A percentile compares a stretch with the other conserved stretches of the same genome.
Conservation (phyloP, 352 stramenopile genomes). For the Peronosclerospora sorghi region DNA sequence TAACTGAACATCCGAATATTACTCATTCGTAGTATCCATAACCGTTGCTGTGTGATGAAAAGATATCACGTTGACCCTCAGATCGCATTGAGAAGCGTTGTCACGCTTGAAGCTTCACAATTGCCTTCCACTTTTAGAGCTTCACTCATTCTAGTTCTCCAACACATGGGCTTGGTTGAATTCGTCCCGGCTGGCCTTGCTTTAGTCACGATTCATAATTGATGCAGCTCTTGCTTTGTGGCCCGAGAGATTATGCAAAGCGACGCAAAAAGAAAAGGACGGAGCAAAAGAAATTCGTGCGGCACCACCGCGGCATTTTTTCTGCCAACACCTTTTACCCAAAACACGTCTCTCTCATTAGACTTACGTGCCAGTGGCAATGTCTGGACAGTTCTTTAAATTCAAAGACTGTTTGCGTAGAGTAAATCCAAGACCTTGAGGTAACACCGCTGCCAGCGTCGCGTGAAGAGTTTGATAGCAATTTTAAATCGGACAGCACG, state of each 20-base stretch:
- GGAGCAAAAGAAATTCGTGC: slow-evolving; percentile 58
- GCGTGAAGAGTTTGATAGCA: slow-evolving; percentile 40
- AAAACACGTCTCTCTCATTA: slow-evolving; percentile 31
- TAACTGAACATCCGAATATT: slow-evolving; percentile 3
- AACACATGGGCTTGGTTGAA: too few relatives aligned
- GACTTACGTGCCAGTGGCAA: not conserved
- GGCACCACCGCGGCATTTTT: slow-evolving; percentile 52
- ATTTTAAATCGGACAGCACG: slow-evolving; percentile 10
- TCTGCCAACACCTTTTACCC: slow-evolving; percentile 68
- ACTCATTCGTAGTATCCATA: slow-evolving; percentile 9
- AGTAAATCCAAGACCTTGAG: slow-evolving; percentile 31
- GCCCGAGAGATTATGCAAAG: slow-evolving; percentile 73
- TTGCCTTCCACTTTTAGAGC: too few relatives aligned
- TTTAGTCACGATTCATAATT: slow-evolving; percentile 18
- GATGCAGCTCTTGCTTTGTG: slow-evolving; percentile 40
- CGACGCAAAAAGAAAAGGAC: slow-evolving; percentile 66
- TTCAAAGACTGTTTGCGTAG: slow-evolving; percentile 7
- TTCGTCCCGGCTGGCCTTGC: too few relatives aligned
- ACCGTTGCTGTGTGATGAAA: slow-evolving; percentile 3
- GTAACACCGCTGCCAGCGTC: slow-evolving; percentile 22
- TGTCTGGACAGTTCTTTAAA: too few relatives aligned
- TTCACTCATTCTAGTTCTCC: too few relatives aligned
- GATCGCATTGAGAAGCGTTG: too few relatives aligned
- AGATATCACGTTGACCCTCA: slow-evolving; percentile 14
- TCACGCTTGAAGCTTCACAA: too few relatives aligned